Conservation (phyloP, 345 rosid species). For the Pugionium cornutum region DNA sequence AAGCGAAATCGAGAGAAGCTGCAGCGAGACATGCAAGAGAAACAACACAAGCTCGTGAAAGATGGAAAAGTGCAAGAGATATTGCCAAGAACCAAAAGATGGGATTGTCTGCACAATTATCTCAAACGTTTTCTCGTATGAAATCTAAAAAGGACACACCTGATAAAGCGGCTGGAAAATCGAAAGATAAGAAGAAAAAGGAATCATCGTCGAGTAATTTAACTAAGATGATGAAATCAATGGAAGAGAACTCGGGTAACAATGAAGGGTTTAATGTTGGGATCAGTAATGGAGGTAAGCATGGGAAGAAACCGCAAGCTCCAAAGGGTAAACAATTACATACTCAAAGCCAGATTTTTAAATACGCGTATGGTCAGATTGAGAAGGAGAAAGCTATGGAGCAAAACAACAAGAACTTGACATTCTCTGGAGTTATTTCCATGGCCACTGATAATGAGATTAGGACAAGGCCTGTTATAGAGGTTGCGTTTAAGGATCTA, state of each 20-base stretch:
- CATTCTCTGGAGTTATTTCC: constrained; percentile 86
- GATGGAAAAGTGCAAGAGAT: constrained; percentile 75
- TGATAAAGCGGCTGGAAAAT: constrained; percentile 42
- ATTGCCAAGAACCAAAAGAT: constrained; percentile 53
- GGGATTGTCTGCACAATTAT: constrained; percentile 62
- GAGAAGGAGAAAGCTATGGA: constrained; percentile 91
- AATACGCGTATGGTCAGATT: constrained; percentile 88
- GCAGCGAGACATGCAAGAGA: constrained; percentile 83
- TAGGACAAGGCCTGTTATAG: constrained; percentile 72
- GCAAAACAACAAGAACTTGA: constrained; percentile 61
- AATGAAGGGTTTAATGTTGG: constrained; percentile 58
- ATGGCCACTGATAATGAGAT: constrained; percentile 67
- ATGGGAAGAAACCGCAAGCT: constrained; percentile 54
- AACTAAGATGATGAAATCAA: constrained; percentile 60
- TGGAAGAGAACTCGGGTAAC: constrained; percentile 60
- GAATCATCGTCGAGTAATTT: constrained; percentile 41
- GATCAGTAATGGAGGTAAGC: constrained; percentile 48
- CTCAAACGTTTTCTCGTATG: constrained; percentile 70
- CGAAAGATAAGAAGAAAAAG: constrained; percentile 52
- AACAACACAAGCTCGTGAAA: constrained; percentile 86
- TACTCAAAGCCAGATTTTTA: constrained; percentile 76
- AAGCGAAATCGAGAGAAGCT: constrained; percentile 64
- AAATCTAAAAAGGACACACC: constrained; percentile 49
- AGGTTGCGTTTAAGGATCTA: constrained; percentile 76
- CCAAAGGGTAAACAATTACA: constrained; percentile 76